Evolutionary conservation across 2,329 filamentous ascomycete species (phyloP), one percentile per base, ranked within the genome.

Genomic region (Paecilomyces formosus): DNA sequence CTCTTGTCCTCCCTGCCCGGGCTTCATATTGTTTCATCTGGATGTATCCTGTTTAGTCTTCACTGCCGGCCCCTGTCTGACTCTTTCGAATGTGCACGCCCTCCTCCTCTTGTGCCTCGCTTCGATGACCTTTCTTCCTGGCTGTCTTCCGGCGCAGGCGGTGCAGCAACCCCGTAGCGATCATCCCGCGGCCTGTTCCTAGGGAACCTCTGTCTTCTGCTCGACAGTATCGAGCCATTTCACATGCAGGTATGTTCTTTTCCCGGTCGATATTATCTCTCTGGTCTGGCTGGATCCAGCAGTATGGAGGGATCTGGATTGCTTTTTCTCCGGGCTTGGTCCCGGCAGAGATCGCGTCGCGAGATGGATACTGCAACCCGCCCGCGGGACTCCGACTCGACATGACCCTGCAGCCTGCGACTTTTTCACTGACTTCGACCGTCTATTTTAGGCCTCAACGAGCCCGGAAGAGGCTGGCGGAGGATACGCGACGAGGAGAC

Each of bases 401-500:
- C 13, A 1, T 52, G 21, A 28, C 11, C 3, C 50, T 21, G 50
- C 26, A 11, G 13, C 6, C 11, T 52, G 50, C 22, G 21, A 52
- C 21, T 52, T 45, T 6, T 26, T 5, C 24, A 24, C 50, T 52
- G 50, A 52, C 26, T 52, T 13, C 50, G 15, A 28, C 50, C 13
- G 11, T 28, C 28, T 13, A 52, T 3, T 15, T 21, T 45, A 79
- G 77, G 73, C 76, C 68, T 74, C 76, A 68, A 71, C 69, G 59
- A 71, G 69, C 61, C 67, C 70, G 61, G 70, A 73, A 63, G 74
- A 74, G 64, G 69, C 72, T 66, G 71, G 71, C 65, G 74, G 72
- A 69, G 72, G 72, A 69, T 81, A 81, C 74, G 75, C 81, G 65
- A 74, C 77, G 66, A 78, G 81, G 62, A 79, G 81, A 68, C 85